phyloP scores from a whole-genome alignment of 2,329 filamentous ascomycete species.

The Epichloe gansuensis region DNA sequence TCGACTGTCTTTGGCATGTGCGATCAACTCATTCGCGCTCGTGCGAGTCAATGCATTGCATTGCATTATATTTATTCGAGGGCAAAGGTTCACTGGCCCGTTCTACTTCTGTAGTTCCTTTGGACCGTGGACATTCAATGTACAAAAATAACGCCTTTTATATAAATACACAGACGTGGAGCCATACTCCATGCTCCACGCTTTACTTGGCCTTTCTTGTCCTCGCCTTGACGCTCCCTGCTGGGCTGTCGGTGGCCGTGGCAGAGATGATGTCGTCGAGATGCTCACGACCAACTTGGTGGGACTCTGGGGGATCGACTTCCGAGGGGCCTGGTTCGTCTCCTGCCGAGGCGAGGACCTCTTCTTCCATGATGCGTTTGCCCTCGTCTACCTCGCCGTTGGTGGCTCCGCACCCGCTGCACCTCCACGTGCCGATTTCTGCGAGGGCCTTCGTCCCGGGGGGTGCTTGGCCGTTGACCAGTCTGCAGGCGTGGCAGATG shows the following conservation, averaged over 20 bases:
- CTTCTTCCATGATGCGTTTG: slow-evolving; percentile 55
- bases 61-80: too few relatives aligned
- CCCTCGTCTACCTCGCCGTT: slow-evolving; percentile 77
- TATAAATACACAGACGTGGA: not conserved
- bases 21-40: too few relatives aligned
- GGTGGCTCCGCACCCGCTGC: slow-evolving; percentile 65
- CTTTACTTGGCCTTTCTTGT: not conserved
- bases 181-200: not conserved
- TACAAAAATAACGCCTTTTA: too few relatives aligned
- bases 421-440: slow-evolving; percentile 79
- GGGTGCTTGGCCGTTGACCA: slow-evolving; percentile 96
- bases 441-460: slow-evolving; percentile 66
- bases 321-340: slow-evolving; percentile 6
- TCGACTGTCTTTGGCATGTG: too few relatives aligned
- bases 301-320: slow-evolving; percentile 5
- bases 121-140: too few relatives aligned
- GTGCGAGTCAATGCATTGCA: too few relatives aligned
- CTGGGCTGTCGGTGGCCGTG: not conserved
- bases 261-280: not conserved
- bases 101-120: too few relatives aligned
- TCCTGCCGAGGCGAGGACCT: slow-evolving; percentile 34
- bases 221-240: slow-evolving; percentile 3
- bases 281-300: not conserved
- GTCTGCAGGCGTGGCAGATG: slow-evolving; percentile 67
- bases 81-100: too few relatives aligned